These are phyloP conservation scores for Castanea sativa DNA, from an alignment of 306 rosid genomes.

Conservation along the genomic window DNA sequence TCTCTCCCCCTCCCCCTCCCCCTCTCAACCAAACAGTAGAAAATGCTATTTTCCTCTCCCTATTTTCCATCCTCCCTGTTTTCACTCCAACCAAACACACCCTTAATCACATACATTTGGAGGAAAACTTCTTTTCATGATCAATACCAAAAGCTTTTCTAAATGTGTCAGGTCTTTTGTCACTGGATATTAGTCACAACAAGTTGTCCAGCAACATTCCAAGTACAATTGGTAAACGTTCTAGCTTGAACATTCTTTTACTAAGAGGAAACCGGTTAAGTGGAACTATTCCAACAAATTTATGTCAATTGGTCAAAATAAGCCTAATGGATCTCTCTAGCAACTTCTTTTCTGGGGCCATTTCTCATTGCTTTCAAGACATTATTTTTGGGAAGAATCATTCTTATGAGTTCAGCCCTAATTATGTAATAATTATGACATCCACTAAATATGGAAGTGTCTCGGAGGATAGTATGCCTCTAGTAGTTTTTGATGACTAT, in stretches of 20 bases:
- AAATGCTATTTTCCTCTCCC: too few species aligned
- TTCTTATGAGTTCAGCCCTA: too few species aligned
- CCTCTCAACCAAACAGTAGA: too few species aligned
- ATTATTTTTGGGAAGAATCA: not conserved
- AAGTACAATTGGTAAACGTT: not conserved
- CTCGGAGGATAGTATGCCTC: too few species aligned
- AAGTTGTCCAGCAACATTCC: not conserved
- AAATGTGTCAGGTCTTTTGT: not conserved
- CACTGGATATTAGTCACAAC: not conserved
- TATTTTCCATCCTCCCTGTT: too few species aligned
- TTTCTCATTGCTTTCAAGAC: constrained; percentile 4
- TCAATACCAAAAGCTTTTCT: not conserved
- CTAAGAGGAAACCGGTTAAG: not conserved
- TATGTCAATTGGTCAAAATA: not conserved
- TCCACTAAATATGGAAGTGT: too few species aligned
- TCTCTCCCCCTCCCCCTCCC: too few species aligned
- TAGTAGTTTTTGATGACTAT: too few species aligned
- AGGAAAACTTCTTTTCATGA: not conserved
- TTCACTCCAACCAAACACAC: too few species aligned
- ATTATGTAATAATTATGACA: too few species aligned
- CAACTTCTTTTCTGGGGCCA: not conserved
- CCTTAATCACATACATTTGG: not conserved
- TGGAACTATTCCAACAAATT: not conserved
- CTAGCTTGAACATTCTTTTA: not conserved
- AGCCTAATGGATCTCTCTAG: constrained; percentile 6